A percentile compares a stretch with the other conserved stretches of the same genome.
Evolutionary conservation across 768 basidiomycete species (phyloP).

Genomic region (Mycena pura): DNA sequence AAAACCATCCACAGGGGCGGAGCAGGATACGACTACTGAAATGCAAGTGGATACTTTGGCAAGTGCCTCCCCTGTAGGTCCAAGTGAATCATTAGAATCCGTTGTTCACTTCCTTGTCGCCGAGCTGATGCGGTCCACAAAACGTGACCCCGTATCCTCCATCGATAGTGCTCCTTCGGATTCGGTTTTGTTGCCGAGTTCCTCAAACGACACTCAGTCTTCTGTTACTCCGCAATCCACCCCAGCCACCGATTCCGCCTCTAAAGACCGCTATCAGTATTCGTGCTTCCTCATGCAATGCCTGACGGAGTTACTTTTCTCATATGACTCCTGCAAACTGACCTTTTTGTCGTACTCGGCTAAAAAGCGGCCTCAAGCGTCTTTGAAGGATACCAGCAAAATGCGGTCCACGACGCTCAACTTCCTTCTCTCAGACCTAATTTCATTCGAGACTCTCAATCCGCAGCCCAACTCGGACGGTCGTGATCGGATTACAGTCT

Average conservation of each 20-base stretch:
- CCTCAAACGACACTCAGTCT: neutral
- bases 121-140: slow-evolving; percentile 60
- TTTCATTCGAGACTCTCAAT: slow-evolving; percentile 77
- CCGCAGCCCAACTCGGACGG: slow-evolving; percentile 62
- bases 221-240: slow-evolving; percentile 5
- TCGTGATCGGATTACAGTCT: slow-evolving; percentile 65
- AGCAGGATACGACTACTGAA: slow-evolving; percentile 41
- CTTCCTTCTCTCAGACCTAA: slow-evolving; percentile 83
- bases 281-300: slow-evolving; percentile 89
- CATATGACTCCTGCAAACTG: slow-evolving; percentile 90
- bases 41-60: slow-evolving; percentile 65
- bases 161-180: neutral
- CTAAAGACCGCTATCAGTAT: slow-evolving; percentile 57
- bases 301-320: slow-evolving; percentile 90
- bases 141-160: slow-evolving; percentile 20
- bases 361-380: slow-evolving; percentile 66
- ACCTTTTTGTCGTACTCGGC: slow-evolving; percentile 83
- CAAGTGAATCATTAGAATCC: slow-evolving; percentile 58
- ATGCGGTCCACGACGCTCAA: slow-evolving; percentile 72
- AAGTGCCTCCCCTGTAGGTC: slow-evolving; percentile 20
- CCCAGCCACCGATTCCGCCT: slow-evolving; percentile 26
- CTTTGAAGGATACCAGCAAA: slow-evolving; percentile 72
- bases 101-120: slow-evolving; percentile 73
- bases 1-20: slow-evolving; percentile 28
- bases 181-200: neutral